phyloP scores from a whole-genome alignment of 2,329 filamentous ascomycete genomes.

The Colletotrichum kahawae region DNA sequence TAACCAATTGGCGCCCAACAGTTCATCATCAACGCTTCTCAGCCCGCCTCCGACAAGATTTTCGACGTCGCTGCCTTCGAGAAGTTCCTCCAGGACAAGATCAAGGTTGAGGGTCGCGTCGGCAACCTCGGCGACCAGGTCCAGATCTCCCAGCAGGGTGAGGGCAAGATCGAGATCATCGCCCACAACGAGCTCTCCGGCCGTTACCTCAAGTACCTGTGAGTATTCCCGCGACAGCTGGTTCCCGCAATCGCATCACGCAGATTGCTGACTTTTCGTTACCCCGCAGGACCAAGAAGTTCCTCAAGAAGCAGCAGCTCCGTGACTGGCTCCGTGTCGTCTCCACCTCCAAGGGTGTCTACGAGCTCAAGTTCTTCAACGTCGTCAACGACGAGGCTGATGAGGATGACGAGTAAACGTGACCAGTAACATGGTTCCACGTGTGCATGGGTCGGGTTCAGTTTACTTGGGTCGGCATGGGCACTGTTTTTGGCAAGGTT shows the following conservation, averaged over 20 bases:
- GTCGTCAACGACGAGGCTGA: conserved; percentile 98
- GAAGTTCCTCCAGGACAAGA: conserved; percentile 99
- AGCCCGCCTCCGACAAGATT: conserved; percentile 99
- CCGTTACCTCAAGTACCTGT: conserved; percentile 99
- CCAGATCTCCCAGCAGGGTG: conserved; percentile 86
- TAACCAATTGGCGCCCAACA: conserved; percentile 39
- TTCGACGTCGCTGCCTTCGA: conserved; percentile 98
- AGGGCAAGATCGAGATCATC: conserved; percentile 98
- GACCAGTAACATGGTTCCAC: neutral
- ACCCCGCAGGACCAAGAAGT: conserved; percentile 91
- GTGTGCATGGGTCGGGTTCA: conserved; percentile 17
- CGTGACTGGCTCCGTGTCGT: conserved; percentile 99
- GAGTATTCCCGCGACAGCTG: conserved; percentile 44
- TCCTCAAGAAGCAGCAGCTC: conserved; percentile 99
- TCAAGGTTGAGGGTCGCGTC: conserved; percentile 99
- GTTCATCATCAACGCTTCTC: conserved; percentile 99
- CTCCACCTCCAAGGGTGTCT: conserved; percentile 96
- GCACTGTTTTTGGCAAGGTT: conserved; percentile 17
- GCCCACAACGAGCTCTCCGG: conserved; percentile 98
- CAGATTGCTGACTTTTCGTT: neutral
- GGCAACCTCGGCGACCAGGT: conserved; percentile 97
- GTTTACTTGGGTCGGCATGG: conserved; percentile 22
- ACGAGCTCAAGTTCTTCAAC: conserved; percentile 99
- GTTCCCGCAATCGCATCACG: neutral
- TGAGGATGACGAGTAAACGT: conserved; percentile 92